phyloP scores from a whole-genome alignment of 768 basidiomycete species.

The Panaeolus cyanescens region DNA sequence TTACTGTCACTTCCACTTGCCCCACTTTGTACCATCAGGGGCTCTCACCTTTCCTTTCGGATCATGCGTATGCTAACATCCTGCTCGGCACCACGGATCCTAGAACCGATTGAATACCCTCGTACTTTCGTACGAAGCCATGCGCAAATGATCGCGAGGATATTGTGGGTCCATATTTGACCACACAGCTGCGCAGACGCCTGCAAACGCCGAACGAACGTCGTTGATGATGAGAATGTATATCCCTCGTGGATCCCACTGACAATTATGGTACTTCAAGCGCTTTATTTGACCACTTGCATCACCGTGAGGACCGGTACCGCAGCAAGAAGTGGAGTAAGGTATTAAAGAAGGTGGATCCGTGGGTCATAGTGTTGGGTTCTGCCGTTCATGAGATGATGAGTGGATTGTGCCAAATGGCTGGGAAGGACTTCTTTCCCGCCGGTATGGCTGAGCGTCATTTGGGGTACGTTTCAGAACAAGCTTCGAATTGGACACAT shows the following conservation, averaged over 20 bases:
- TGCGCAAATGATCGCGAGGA: background rate
- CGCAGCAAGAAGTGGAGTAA: background rate
- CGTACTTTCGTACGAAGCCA: too few relatives aligned
- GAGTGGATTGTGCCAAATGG: too few relatives aligned
- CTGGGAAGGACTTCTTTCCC: background rate
- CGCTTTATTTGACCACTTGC: background rate
- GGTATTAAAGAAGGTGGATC: background rate
- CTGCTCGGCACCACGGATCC: slow-evolving; percentile 1
- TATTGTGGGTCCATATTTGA: background rate
- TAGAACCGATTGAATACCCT: background rate
- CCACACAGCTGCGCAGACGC: slow-evolving; percentile 10
- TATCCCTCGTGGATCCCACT: slow-evolving; percentile 10
- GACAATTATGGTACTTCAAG: background rate
- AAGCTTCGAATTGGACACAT: too few relatives aligned
- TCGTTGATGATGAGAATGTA: slow-evolving; percentile 27
- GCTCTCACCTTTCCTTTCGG: slow-evolving; percentile 2
- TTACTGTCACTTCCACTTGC: background rate
- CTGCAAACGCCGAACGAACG: slow-evolving; percentile 24
- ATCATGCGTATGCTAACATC: background rate
- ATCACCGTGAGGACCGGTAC: background rate
- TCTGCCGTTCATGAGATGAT: background rate
- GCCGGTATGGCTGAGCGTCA: background rate
- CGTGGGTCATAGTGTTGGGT: background rate
- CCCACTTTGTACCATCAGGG: background rate
- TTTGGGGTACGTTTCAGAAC: background rate